Evolutionary conservation across 352 stramenopile species (phyloP).

Genomic region (Lagenidium sp.): DNA sequence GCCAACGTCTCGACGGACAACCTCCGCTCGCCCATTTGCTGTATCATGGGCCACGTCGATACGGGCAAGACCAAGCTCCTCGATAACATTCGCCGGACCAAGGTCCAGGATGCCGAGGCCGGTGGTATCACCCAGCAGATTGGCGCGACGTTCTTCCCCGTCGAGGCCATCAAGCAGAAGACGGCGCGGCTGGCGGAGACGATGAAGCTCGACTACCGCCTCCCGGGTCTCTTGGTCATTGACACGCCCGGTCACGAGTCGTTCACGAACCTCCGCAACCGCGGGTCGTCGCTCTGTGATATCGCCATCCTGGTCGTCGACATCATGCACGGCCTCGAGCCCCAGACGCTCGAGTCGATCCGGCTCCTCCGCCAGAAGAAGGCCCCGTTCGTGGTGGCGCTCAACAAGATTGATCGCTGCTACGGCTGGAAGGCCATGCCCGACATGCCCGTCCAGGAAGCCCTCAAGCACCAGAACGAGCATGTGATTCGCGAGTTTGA

Average conservation of each 20-base stretch:
- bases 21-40: conserved; percentile 97
- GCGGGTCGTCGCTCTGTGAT: conserved; percentile 97
- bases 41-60: conserved; percentile 99
- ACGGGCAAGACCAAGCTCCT: conserved; percentile 99
- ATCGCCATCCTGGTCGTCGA: conserved; percentile 99
- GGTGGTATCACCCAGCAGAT: conserved; percentile 99
- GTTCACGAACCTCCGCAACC: conserved; percentile 97
- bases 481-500: conserved; percentile 96
- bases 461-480: conserved; percentile 84
- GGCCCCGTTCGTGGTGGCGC: conserved; percentile 97
- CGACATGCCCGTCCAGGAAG: conserved; percentile 92
- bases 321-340: conserved; percentile 99
- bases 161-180: conserved; percentile 88
- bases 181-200: conserved; percentile 67
- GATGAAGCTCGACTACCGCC: conserved; percentile 82
- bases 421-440: conserved; percentile 97
- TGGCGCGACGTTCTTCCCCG: conserved; percentile 93
- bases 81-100: conserved; percentile 99
- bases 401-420: conserved; percentile 99
- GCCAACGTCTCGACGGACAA: conserved; percentile 90
- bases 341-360: conserved; percentile 98
- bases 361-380: conserved; percentile 93
- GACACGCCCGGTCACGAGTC: conserved; percentile 99
- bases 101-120: conserved; percentile 92
- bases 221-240: conserved; percentile 94